phyloP scores from a whole-genome alignment of 2,329 filamentous ascomycete genomes.

The Hypoxylon sp. region DNA sequence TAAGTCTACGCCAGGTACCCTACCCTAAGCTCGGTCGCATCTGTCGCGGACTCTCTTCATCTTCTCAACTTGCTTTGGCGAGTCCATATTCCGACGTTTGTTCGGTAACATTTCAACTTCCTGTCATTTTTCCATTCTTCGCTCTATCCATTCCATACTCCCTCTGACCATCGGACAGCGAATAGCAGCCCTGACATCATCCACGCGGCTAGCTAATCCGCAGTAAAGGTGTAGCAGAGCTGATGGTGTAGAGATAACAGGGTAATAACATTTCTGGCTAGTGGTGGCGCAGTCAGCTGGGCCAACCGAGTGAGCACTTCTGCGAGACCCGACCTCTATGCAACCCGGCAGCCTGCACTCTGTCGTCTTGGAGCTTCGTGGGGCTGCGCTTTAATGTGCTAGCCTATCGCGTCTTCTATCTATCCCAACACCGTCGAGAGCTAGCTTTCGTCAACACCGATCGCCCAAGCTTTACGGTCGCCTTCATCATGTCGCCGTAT shows the following conservation, averaged over 20 bases:
- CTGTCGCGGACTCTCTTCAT: conserved; percentile 21
- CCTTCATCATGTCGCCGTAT: conserved; percentile 45
- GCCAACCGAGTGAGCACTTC: conserved; percentile 23
- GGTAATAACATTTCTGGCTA: conserved; percentile 2
- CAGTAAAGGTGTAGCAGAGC: conserved; percentile 23
- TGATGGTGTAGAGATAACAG: conserved; percentile 10
- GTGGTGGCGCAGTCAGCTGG: conserved; percentile 39
- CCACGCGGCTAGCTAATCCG: conserved; percentile 26
- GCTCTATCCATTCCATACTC: conserved; percentile 19
- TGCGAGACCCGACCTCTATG: background rate
- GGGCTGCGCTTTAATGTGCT: conserved; percentile 32
- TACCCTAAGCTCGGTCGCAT: conserved; percentile 32
- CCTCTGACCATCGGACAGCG: conserved; percentile 18
- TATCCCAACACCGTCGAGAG: conserved; percentile 17
- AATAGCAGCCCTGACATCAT: conserved; percentile 37
- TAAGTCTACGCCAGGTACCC: background rate
- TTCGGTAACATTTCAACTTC: conserved; percentile 20
- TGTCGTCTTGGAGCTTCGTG: conserved; percentile 29
- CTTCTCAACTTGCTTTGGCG: conserved; percentile 18
- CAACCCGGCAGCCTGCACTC: conserved; percentile 7
- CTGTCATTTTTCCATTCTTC: conserved; percentile 13
- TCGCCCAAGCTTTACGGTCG: conserved; percentile 12
- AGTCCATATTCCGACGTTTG: conserved; percentile 20
- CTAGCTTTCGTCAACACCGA: conserved; percentile 11
- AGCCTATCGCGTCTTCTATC: conserved; percentile 30